Evolutionary conservation across 225 moss, liverwort and hornwort species (phyloP), one percentile per base, ranked within the genome.

Genomic region (Asterella californica): DNA sequence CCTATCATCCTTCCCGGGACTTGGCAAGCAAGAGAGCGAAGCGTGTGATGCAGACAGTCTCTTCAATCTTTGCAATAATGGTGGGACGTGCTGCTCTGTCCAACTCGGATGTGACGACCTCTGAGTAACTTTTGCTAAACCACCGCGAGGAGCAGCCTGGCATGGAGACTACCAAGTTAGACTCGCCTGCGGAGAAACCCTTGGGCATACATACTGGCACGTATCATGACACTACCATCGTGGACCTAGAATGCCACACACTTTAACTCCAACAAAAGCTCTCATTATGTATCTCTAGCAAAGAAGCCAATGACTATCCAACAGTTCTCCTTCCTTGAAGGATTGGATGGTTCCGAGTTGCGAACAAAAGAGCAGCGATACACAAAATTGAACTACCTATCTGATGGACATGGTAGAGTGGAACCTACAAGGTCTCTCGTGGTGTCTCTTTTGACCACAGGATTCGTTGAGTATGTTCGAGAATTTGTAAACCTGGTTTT

Each of bases 401-500:
- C 34, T 78, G 0, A 63, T 38, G 49, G 27, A 33, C 65, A 78
- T 79, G 69, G 79, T 70, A 36, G 68, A 79, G 54, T 52, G 60
- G 63, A 79, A 85, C 83, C 76, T 78, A 99, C 95, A 83, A 84
- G 84, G 61, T 93, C 88, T 83, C 82, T 84, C 27, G 79, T 73
- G 75, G 70, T 83, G 74, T 88, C 87, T 81, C 85, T 88, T 84
- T 82, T 85, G 52, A 84, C 79, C 75, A 85, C 85, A 7, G 91
- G 90, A 68, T 89, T 93, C 81, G 85, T 76, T 22, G 86, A 72
- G 73, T 88, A 89, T 76, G 89, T 89, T 65, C 88, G 91, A 62
- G 87, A 82, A 75, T 79, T 90, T 63, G 83, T 75, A 29, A 77
- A 87, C 78, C 88, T 93, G 77, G 68, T 87, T 79, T 80, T 93